Conservation (phyloP, 345 rosid species). For the Rhodamnia argentea region DNA sequence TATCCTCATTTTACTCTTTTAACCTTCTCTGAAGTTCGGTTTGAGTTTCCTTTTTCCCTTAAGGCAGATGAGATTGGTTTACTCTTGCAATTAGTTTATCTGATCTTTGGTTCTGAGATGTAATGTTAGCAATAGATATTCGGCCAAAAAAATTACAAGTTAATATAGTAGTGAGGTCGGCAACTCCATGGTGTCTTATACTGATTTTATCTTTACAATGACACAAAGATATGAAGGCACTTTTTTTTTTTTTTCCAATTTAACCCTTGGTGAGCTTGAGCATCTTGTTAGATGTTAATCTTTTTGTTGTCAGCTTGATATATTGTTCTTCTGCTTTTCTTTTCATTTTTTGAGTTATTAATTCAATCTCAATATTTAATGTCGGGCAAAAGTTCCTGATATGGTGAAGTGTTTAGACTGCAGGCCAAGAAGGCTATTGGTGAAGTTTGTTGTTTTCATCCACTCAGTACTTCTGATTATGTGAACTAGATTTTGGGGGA, state of each 20-base stretch:
- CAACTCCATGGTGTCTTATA: neutral
- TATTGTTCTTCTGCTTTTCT: neutral
- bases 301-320: slow-evolving; percentile 34
- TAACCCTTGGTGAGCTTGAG: neutral
- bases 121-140: neutral
- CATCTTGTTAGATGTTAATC: neutral
- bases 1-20: neutral
- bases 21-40: neutral
- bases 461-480: neutral
- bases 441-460: slow-evolving; percentile 54
- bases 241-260: neutral
- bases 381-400: slow-evolving; percentile 87
- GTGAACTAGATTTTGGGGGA: neutral
- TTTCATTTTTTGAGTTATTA: neutral
- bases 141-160: neutral
- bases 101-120: neutral
- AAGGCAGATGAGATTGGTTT: neutral
- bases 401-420: slow-evolving; percentile 86
- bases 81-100: neutral
- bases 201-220: neutral
- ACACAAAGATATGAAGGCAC: neutral
- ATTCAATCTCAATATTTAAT: slow-evolving; percentile 4
- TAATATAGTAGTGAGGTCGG: neutral
- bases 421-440: slow-evolving; percentile 72
- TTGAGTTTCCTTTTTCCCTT: neutral